Evolutionary conservation across 2,329 filamentous ascomycete genomes (phyloP).

Genomic region (Dothideomycetes sp.): DNA sequence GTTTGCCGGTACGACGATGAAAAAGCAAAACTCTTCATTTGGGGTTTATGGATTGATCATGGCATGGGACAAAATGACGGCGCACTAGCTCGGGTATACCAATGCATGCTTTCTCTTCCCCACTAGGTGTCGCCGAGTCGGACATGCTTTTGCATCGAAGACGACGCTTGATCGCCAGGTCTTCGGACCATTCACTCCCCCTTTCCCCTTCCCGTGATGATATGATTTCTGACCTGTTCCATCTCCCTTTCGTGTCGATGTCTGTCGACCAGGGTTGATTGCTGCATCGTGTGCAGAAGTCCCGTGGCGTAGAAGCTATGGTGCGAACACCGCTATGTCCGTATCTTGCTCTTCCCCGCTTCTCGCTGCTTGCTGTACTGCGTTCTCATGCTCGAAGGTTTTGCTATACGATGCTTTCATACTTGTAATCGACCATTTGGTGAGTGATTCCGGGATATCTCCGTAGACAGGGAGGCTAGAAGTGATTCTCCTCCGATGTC

Average conservation of each 20-base stretch:
- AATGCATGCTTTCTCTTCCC: neutral
- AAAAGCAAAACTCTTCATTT: constrained; percentile 15
- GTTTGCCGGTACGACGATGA: constrained; percentile 14
- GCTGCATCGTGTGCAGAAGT: neutral
- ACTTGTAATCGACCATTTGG: too few relatives aligned
- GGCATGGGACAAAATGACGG: neutral
- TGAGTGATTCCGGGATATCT: too few relatives aligned
- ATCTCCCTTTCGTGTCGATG: neutral
- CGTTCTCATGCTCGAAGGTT: too few relatives aligned
- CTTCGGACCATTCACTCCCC: neutral
- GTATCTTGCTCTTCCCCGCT: too few relatives aligned
- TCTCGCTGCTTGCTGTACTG: too few relatives aligned
- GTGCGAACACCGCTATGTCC: too few relatives aligned
- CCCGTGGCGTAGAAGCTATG: too few relatives aligned
- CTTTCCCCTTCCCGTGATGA: neutral
- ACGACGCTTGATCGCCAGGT: neutral
- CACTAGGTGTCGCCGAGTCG: neutral
- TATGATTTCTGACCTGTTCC: neutral
- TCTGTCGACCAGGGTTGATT: neutral
- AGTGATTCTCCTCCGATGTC: too few relatives aligned
- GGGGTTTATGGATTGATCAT: neutral
- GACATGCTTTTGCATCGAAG: neutral
- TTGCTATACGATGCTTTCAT: too few relatives aligned
- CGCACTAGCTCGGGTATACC: neutral
- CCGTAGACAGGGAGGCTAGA: too few relatives aligned